These are phyloP conservation scores for Paralagenidium karlingii DNA, from an alignment of 352 stramenopile species.

Conservation along the genomic window DNA sequence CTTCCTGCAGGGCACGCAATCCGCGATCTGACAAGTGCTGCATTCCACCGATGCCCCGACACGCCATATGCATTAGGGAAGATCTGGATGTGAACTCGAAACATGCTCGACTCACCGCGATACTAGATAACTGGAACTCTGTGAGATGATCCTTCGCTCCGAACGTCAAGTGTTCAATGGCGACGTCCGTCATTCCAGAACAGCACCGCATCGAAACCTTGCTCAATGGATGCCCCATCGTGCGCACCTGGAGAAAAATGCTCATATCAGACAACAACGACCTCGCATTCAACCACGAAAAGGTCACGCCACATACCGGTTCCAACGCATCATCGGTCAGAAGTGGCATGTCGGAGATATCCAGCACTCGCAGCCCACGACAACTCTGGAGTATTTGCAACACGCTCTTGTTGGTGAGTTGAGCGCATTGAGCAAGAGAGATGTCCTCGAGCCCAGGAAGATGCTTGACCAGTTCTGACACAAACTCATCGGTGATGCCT, in stretches of 20 bases:
- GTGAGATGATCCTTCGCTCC: slow-evolving; percentile 43
- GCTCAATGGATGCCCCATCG: slow-evolving; percentile 30
- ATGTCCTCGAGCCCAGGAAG: slow-evolving; percentile 46
- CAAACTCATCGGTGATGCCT: slow-evolving; percentile 43
- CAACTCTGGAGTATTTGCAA: slow-evolving; percentile 36
- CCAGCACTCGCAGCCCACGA: slow-evolving; percentile 30
- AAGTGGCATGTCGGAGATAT: slow-evolving; percentile 57
- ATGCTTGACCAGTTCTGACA: slow-evolving; percentile 25
- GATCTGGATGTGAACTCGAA: background rate
- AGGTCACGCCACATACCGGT: slow-evolving; percentile 14
- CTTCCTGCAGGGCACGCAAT: slow-evolving; percentile 31
- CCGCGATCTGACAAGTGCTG: slow-evolving; percentile 43
- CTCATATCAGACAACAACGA: background rate
- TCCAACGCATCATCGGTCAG: slow-evolving; percentile 59
- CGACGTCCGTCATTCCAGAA: slow-evolving; percentile 35
- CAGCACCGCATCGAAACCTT: slow-evolving; percentile 50
- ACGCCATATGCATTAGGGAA: background rate
- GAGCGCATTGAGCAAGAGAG: slow-evolving; percentile 53
- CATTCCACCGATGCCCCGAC: background rate
- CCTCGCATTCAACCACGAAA: background rate
- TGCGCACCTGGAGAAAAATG: slow-evolving; percentile 18
- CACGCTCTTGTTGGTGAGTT: slow-evolving; percentile 40
- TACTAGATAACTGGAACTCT: slow-evolving; percentile 57
- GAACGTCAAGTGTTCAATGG: slow-evolving; percentile 40
- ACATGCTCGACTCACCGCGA: slow-evolving; percentile 25